phyloP scores from a whole-genome alignment of 495 filamentous ascomycete species.

The Neurospora africana region DNA sequence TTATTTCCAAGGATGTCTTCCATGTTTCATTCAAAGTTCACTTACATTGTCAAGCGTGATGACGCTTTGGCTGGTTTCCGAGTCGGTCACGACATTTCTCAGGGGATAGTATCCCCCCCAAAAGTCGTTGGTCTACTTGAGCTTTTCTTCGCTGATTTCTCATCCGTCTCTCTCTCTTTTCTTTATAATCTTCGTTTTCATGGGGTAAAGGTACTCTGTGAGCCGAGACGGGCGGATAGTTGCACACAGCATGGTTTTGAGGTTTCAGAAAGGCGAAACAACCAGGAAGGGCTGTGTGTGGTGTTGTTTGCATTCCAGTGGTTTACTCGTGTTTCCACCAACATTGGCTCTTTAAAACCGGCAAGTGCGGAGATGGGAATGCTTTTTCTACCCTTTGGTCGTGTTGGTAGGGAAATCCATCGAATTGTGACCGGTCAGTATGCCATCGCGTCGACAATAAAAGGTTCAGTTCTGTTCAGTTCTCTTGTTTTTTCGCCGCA shows the following conservation, averaged over 20 bases:
- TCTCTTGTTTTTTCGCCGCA: background rate
- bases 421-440: background rate
- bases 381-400: background rate
- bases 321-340: background rate
- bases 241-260: background rate
- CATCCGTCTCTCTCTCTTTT: background rate
- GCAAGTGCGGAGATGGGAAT: background rate
- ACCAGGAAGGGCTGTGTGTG: background rate
- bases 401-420: background rate
- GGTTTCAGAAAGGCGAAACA: background rate
- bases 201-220: background rate
- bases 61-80: background rate
- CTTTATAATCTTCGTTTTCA: background rate
- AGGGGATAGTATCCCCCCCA: background rate
- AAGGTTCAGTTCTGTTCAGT: background rate
- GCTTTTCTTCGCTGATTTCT: background rate
- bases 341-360: background rate
- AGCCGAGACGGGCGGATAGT: background rate
- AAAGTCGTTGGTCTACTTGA: background rate
- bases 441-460: background rate
- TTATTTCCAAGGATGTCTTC: background rate
- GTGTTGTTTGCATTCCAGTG: background rate
- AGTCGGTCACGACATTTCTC: background rate
- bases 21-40: background rate
- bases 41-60: background rate